Conservation (phyloP, 1,284 basidiomycete genomes). For the Marasmius sp. region DNA sequence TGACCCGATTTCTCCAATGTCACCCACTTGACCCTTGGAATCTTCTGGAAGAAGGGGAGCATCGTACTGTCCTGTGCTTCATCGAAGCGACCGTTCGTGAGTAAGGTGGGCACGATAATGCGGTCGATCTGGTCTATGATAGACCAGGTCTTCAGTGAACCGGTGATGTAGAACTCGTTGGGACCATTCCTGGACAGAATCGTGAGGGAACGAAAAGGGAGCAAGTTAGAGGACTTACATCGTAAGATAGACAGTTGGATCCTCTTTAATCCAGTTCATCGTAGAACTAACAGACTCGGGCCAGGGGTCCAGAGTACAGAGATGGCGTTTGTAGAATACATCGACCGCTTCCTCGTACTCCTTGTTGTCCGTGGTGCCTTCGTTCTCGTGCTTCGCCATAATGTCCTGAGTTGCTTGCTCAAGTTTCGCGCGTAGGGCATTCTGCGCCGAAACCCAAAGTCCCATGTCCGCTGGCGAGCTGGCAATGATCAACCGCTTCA, state of each 20-base stretch:
- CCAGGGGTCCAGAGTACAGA: slow-evolving; percentile 46
- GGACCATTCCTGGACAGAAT: slow-evolving; percentile 44
- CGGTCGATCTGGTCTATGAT: slow-evolving; percentile 42
- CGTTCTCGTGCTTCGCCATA: slow-evolving; percentile 46
- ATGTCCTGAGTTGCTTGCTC: slow-evolving; percentile 42
- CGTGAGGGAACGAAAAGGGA: background rate
- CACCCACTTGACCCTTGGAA: slow-evolving; percentile 48
- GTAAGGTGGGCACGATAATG: slow-evolving; percentile 47
- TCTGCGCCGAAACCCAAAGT: slow-evolving; percentile 36
- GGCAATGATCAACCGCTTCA: slow-evolving; percentile 40
- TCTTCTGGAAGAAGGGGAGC: slow-evolving; percentile 42
- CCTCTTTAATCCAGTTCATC: slow-evolving; percentile 35
- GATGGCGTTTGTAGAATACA: slow-evolving; percentile 41
- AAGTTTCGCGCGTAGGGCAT: slow-evolving; percentile 32
- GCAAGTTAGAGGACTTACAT: background rate
- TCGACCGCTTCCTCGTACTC: slow-evolving; percentile 47
- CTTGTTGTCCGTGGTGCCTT: slow-evolving; percentile 40
- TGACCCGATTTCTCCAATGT: slow-evolving; percentile 47
- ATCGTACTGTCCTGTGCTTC: slow-evolving; percentile 47
- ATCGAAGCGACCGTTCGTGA: slow-evolving; percentile 52
- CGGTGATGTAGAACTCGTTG: slow-evolving; percentile 48
- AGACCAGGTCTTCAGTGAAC: slow-evolving; percentile 49
- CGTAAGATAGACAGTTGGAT: slow-evolving; percentile 35
- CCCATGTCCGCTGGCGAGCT: slow-evolving; percentile 39
- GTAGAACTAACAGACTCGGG: slow-evolving; percentile 35